Base-by-base conservation (phyloP, 2,329 filamentous ascomycete genomes). In the Aspergillaceae sp. region DNA sequence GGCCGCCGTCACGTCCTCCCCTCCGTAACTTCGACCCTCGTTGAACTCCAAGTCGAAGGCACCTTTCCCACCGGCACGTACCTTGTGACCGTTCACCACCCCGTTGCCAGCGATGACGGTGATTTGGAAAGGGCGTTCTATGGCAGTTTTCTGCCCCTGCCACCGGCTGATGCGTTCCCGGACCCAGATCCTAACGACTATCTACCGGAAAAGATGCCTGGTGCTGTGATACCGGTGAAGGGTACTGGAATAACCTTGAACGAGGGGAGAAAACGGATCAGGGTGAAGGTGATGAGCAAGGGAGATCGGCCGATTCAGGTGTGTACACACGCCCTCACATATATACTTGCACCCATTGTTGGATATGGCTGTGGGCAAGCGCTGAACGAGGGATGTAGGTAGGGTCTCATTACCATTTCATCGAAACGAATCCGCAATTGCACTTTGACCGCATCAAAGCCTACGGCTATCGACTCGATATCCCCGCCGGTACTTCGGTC, bases 341-440 rank as follows among this genome's bases (percentile, higher is more conserved):
- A 19, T 19, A 19, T 19, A 19, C 19, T 19, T 19, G 19, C 1
- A 19, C 19, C 19, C 19, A 19, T 19, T 19, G 19, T 19, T 19
- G 19, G 19, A 19, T 19, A 19, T 19, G 19, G 19, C 19, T 32
- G 32, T 11, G n/a, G 19, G 7, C 11, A n/a, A 26, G 7, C 4
- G 37, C 40, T 42, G 27, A 46, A 9, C 19, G 7, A 19, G 45
- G 34, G 2, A 29, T 26, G 8, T 56, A 82, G 78, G 76, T 87
- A 49, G 91, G 91, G 30, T 94, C 88, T 30, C 91, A 97, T 69
- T 97, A 95, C 66, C 91, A 96, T 69, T 94, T 97, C 64, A 81
- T 94, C 60, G 91, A 97, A 72, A 85, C 83, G n/a, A 97, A 97
- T 67, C 87, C 89, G 0, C 80, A 87, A 64, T 77, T 97, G 43